Base-by-base conservation (phyloP, 2,329 filamentous ascomycete genomes). In the Fusarium verticillioides region DNA sequence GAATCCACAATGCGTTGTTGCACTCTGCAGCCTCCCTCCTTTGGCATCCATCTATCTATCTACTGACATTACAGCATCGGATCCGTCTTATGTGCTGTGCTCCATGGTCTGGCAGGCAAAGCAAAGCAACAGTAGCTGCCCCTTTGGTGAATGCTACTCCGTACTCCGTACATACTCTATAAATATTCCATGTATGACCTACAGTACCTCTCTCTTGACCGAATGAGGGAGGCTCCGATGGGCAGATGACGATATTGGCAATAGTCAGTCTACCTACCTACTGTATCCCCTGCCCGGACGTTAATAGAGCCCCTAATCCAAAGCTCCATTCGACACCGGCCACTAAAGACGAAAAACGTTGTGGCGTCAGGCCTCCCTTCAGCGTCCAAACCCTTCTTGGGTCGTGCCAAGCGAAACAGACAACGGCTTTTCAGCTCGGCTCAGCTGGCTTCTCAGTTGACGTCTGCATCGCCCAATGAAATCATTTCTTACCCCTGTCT, bases 391-490 rank as follows among this genome's bases (percentile, higher is more conserved):
- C 75, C 66, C 39, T 70, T 67, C 63, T 54, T 46, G 52, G 75
- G 63, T 50, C 40, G 57, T 56, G 66, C 73, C 69, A 76, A 77
- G 75, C 63, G 66, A 68, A 60, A 69, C 54, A 57, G 63, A 56
- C 67, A 77, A 77, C 75, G 75, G 75, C 75, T 77, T 77, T 76
- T 77, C 75, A 77, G 75, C 75, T 77, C 75, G 70, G 69, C 75
- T 76, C 74, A 76, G 74, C 74, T 77, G 59, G 58, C 54, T 64
- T 66, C 66, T 70, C 60, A 58, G 52, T 70, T 70, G 67, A 66
- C 52, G 43, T 46, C 44, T 58, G 36, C 36, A 39, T 65, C 59
- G 47, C 39, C 73, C 73, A 77, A 76, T 77, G 52, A 63, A 28
- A 54, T 19, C 12, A 26, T 26, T 28, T 36, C 21, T 19, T n/a